Conservation (phyloP, 2,329 filamentous ascomycete genomes). For the Neofusicoccum sp. region DNA sequence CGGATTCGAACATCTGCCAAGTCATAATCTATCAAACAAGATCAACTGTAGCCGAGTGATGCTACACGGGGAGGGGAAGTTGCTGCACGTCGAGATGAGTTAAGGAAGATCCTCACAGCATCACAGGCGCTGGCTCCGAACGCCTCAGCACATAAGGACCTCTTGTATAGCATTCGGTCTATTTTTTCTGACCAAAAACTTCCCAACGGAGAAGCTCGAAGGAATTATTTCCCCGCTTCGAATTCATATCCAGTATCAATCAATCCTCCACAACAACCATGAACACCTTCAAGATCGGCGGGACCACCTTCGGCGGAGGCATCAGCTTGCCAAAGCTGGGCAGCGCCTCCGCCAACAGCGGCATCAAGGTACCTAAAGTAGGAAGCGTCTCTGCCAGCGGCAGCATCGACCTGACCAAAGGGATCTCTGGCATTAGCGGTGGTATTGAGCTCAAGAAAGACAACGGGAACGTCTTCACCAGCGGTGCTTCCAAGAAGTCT, state of each 20-base stretch:
- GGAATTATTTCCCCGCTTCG: too few species aligned
- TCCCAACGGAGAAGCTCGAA: too few species aligned
- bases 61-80: slow-evolving; percentile 8
- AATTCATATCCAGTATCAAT: not conserved
- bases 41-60: not conserved
- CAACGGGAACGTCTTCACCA: slow-evolving; percentile 17
- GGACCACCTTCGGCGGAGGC: not conserved
- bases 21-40: not conserved
- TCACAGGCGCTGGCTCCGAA: not conserved
- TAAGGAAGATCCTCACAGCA: not conserved
- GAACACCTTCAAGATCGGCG: not conserved
- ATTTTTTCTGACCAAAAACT: not conserved
- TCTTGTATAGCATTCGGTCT: not conserved
- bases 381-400: slow-evolving; percentile 10
- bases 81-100: not conserved
- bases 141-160: not conserved
- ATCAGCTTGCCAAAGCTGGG: not conserved
- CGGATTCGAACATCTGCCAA: too few species aligned
- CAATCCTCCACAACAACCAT: not conserved
- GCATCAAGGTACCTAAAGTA: slow-evolving; percentile 4
- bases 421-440: not conserved
- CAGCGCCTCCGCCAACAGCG: not conserved
- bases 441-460: slow-evolving; percentile 16
- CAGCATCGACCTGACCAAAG: not conserved
- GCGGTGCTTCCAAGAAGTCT: slow-evolving; percentile 9